Percentiles rank a stretch among this genome's conserved stretches.
Evolutionary conservation across 2,329 filamentous ascomycete species (phyloP).

Genomic region (Xylariaceae sp.): DNA sequence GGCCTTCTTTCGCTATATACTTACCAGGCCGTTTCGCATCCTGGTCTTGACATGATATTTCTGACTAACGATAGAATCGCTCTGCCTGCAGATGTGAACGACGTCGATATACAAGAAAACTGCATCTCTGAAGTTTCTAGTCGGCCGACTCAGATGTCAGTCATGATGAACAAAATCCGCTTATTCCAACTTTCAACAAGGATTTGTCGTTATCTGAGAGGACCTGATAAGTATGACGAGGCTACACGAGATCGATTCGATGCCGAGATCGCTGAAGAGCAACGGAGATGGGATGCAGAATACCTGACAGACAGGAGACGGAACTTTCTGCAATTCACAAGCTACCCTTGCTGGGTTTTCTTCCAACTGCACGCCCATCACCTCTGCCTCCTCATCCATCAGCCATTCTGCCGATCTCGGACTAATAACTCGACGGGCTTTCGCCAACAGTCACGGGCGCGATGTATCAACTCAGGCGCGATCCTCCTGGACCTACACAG

Average conservation of each 20-base stretch:
- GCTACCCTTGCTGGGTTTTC: slow-evolving; percentile 8
- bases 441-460: slow-evolving; percentile 8
- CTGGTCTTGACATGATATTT: slow-evolving; percentile 11
- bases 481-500: slow-evolving; percentile 7
- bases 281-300: slow-evolving; percentile 5
- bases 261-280: slow-evolving; percentile 10
- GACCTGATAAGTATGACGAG: slow-evolving; percentile 11
- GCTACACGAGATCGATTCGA: slow-evolving; percentile 10
- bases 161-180: slow-evolving; percentile 13
- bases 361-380: slow-evolving; percentile 11
- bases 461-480: slow-evolving; percentile 11
- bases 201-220: slow-evolving; percentile 12
- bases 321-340: slow-evolving; percentile 8
- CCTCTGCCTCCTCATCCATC: slow-evolving; percentile 11
- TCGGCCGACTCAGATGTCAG: slow-evolving; percentile 11
- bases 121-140: slow-evolving; percentile 5
- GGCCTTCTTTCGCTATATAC: slow-evolving; percentile 12
- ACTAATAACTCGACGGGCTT: slow-evolving; percentile 11
- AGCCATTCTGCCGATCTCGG: slow-evolving; percentile 11
- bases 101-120: slow-evolving; percentile 9
- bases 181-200: slow-evolving; percentile 11
- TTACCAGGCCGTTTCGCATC: slow-evolving; percentile 14
- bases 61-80: slow-evolving; percentile 6
- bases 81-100: slow-evolving; percentile 13
- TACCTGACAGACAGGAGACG: slow-evolving; percentile 4